Percentiles rank a stretch among this genome's conserved stretches.
Evolutionary conservation across 208 protist species (phyloP).

Genomic region (Willaertia magna): DNA sequence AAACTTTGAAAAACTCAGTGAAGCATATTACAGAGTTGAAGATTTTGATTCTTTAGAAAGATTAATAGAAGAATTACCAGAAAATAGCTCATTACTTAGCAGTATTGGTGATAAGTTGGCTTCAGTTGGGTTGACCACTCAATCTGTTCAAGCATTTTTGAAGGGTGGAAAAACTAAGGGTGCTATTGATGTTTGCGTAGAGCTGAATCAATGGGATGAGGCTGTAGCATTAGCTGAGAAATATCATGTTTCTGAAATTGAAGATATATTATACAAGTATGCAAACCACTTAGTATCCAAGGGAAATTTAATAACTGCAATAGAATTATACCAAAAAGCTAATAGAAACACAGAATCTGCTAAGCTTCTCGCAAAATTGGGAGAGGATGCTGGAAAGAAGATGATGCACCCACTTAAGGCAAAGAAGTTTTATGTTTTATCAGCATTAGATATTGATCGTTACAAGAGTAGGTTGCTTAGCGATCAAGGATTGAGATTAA

Average conservation of each 20-base stretch:
- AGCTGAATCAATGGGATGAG: conserved; percentile 76
- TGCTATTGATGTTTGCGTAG: conserved; percentile 81
- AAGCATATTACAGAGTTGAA: conserved; percentile 75
- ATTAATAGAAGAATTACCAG: conserved; percentile 62
- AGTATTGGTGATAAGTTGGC: conserved; percentile 70
- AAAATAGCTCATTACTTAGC: conserved; percentile 66
- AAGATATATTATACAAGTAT: conserved; percentile 56
- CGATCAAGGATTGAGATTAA: conserved; percentile 31
- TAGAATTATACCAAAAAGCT: conserved; percentile 89
- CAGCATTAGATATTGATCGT: conserved; percentile 80
- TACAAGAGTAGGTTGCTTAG: conserved; percentile 44
- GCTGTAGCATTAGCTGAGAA: conserved; percentile 73
- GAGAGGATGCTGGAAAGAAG: conserved; percentile 45
- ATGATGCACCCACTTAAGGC: conserved; percentile 56
- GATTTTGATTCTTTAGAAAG: conserved; percentile 72
- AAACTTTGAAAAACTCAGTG: conserved; percentile 49
- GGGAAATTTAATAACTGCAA: conserved; percentile 72
- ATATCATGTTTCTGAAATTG: conserved; percentile 70
- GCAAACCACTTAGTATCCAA: conserved; percentile 67
- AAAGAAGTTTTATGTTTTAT: conserved; percentile 89
- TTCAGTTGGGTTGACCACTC: conserved; percentile 67
- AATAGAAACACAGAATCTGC: conserved; percentile 76
- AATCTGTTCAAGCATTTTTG: conserved; percentile 69
- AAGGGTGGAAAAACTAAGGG: conserved; percentile 59
- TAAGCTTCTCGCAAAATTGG: conserved; percentile 69